Evolutionary conservation across 2,329 filamentous ascomycete species (phyloP).

Genomic region (Penicillium brevicompactum): DNA sequence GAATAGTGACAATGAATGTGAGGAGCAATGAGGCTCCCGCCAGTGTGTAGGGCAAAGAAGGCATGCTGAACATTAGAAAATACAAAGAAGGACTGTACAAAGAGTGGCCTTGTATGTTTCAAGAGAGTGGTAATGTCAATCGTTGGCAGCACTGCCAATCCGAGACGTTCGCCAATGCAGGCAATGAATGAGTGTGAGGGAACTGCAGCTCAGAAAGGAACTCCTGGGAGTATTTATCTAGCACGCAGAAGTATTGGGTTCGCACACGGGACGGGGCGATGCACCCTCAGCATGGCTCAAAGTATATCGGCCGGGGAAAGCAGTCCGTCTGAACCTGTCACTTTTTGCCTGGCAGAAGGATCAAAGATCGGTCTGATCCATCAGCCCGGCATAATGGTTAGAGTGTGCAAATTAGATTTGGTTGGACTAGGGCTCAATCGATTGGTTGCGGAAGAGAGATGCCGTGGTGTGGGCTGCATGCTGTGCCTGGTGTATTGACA

Average conservation of each 20-base stretch:
- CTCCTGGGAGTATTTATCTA: constrained; percentile 19
- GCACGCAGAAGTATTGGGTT: constrained; percentile 11
- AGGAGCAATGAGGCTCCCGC: constrained; percentile 26
- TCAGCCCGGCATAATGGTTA: constrained; percentile 21
- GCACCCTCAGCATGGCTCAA: constrained; percentile 16
- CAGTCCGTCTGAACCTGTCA: constrained; percentile 15
- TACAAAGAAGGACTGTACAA: constrained; percentile 2
- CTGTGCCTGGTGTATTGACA: constrained; percentile 1
- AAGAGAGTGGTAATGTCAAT: constrained; percentile 5
- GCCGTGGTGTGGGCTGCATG: neutral
- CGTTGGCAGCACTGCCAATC: constrained; percentile 9
- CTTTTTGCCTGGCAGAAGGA: constrained; percentile 2
- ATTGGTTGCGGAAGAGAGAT: constrained; percentile 3
- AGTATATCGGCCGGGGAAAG: constrained; percentile 18
- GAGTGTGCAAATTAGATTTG: constrained; percentile 9
- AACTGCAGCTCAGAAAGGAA: neutral
- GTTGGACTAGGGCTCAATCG: neutral
- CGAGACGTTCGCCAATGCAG: constrained; percentile 10
- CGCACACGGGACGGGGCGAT: constrained; percentile 17
- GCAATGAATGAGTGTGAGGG: constrained; percentile 8
- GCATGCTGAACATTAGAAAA: constrained; percentile 18
- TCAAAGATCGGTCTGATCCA: constrained; percentile 19
- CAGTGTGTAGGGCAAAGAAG: constrained; percentile 23
- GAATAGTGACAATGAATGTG: constrained; percentile 29
- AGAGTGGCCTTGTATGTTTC: neutral